Base-by-base conservation (phyloP, 2,329 filamentous ascomycete species). In the Aspergillus clavatus region DNA sequence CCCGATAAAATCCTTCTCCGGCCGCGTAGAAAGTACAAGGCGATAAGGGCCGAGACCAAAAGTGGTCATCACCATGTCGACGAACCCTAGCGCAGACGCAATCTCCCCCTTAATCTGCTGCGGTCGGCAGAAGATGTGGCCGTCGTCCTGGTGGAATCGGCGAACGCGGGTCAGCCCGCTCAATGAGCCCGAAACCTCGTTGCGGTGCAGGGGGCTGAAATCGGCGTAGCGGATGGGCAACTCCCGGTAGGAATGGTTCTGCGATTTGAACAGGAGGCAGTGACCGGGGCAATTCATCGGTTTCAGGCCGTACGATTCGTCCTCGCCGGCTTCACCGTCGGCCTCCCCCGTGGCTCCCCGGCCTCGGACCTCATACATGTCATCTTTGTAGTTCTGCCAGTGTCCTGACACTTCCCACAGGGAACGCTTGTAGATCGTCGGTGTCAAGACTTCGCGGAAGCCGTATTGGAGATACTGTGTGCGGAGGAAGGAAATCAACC, bases 271-370 rank as follows among this genome's bases (percentile, higher is more conserved):
- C 50, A 95, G 79, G 52, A 95, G 73, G 63, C 88, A 94, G 67
- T 95, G 89, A 3, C 88, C 89, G 0, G 89, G 89, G 62, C 89
- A 95, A 63, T 95, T 95, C 89, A 95, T 95, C 11, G 89, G 89
- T 67, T 95, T 95, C 55, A 95, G 72, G 14, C 87, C 87, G 67
- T 87, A 94, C 51, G 87, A 84, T 52, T 84, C 82, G 50, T 86
- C 81, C 49, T 83, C 79, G 16, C 73, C 75, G 6, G 66, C 52
- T 48, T 80, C 74, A 2, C 65, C 65, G 5, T 68, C 68, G 26
- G 51, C 70, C 37, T 71, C 61, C 3, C 71, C 71, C 18, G 62
- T 70, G 26, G 71, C 69, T n/a, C 73, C 74, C 12, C 76, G 72
- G 1, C 75, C 76, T 18, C 71, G 64, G 38, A 95, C 89, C 43